Evolutionary conservation across 2,329 filamentous ascomycete genomes (phyloP).

Genomic region (Xylariales sp.): DNA sequence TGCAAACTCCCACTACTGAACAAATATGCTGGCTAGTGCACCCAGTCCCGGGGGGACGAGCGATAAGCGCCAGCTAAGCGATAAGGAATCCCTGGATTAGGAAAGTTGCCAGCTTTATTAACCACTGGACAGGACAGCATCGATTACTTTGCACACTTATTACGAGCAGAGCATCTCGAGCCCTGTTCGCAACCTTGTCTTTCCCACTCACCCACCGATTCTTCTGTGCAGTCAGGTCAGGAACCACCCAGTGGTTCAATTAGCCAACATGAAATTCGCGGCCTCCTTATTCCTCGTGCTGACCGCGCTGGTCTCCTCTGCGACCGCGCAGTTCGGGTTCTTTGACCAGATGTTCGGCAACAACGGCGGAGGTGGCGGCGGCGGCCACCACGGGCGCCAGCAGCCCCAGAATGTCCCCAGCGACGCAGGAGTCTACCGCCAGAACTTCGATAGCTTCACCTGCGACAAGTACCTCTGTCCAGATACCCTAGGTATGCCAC

Average conservation of each 20-base stretch:
- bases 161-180: too few species aligned
- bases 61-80: too few species aligned
- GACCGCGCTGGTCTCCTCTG: slow-evolving; percentile 54
- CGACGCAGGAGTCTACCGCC: slow-evolving; percentile 71
- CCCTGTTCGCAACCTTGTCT: too few species aligned
- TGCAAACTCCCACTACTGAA: too few species aligned
- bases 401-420: slow-evolving; percentile 74
- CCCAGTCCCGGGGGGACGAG: too few species aligned
- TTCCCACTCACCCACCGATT: too few species aligned
- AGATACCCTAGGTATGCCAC: slow-evolving; percentile 66
- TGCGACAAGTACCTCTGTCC: slow-evolving; percentile 95
- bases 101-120: neutral
- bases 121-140: too few species aligned
- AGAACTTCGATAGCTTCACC: slow-evolving; percentile 52
- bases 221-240: too few species aligned
- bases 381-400: slow-evolving; percentile 41
- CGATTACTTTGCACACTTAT: too few species aligned
- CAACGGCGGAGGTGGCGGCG: slow-evolving; percentile 34
- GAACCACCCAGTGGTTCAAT: too few species aligned
- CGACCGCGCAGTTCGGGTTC: slow-evolving; percentile 85
- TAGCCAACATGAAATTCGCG: slow-evolving; percentile 1
- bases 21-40: too few species aligned
- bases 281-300: slow-evolving; percentile 39
- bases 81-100: neutral
- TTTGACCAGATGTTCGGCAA: slow-evolving; percentile 96